Evolutionary conservation across 176 grass and related monocot species (phyloP).

Genomic region (Zoysia pacifica): DNA sequence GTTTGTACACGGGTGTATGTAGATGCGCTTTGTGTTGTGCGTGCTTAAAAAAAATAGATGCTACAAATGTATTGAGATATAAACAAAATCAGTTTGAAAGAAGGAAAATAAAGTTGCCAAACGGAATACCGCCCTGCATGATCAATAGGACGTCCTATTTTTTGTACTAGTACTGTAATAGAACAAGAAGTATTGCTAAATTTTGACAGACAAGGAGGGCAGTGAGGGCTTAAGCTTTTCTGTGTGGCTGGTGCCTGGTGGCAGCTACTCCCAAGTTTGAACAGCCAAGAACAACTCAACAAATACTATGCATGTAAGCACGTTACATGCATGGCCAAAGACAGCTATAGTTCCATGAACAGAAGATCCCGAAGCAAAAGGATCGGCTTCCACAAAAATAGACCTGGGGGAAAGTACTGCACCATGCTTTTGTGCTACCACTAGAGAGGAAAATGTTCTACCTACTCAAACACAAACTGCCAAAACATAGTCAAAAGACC

Average conservation of each 20-base stretch:
- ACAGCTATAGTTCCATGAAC: slow-evolving; percentile 1
- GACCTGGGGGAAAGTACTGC: not conserved
- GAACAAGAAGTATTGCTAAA: not conserved
- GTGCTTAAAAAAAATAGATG: too few relatives aligned
- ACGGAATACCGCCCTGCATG: not conserved
- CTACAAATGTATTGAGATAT: too few relatives aligned
- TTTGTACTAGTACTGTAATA: not conserved
- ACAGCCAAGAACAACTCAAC: not conserved
- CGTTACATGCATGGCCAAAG: not conserved
- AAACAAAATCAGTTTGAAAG: not conserved
- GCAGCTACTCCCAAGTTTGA: slow-evolving; percentile 15
- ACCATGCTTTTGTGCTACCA: not conserved
- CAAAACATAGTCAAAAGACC: not conserved
- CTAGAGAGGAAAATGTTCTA: slow-evolving; percentile 1
- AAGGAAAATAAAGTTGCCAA: not conserved
- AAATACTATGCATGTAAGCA: not conserved
- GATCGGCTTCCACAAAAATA: not conserved
- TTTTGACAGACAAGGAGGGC: too few relatives aligned
- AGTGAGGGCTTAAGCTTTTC: not conserved
- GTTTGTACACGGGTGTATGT: too few relatives aligned
- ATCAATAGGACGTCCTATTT: not conserved
- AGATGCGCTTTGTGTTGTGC: too few relatives aligned
- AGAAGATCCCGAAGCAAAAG: not conserved
- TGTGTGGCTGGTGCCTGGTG: not conserved
- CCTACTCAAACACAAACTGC: not conserved